Evolutionary conservation across 768 basidiomycete genomes (phyloP), one percentile per base, ranked within the genome.

Genomic region (Leucosporidium yakuticum): DNA sequence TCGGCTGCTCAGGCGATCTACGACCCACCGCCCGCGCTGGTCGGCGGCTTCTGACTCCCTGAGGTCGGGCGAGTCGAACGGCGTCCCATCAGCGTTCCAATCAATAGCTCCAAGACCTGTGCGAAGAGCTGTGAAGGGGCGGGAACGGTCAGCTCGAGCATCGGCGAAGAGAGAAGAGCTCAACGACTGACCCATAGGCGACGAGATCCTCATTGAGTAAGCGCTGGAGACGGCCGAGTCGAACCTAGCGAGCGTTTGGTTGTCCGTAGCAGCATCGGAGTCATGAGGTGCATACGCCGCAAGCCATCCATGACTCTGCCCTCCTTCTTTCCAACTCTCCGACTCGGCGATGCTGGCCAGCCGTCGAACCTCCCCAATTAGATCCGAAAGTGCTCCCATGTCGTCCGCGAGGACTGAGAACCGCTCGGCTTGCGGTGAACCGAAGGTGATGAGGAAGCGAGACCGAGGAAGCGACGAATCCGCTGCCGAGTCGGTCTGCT

Each of bases 21-120:
- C 62, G 14, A 67, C 12, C 69, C 69, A 70, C 4, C 36, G 36
- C 49, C 21, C 29, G 51, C 63, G 31, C 47, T 67, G 34, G 69
- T 29, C 4, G 49, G 55, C 4, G 39, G 47, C 29, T 39, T 53
- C 20, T 54, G 7, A 20, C 3, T 4, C 36, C 19, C 50, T 63
- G 47, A 4, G 7, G 5, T 21, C 49, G 4, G 20, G 29, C 31
- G 4, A 31, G 25, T 19, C 59, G 23, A 14, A 36, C 9, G 39
- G 25, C 23, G 32, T 20, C 44, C 9, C n/a, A 27, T 25, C 36
- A 34, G 39, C 53, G 32, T 27, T n/a, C 29, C 36, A 34, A 17
- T 14, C 50, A 29, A 39, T 47, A 47, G 39, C 27, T 20, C 48
- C 19, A 11, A 60, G 50, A 14, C 29, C 34, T 29, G 34, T 2